Conservation (phyloP, 768 basidiomycete species). For the Mycena alexandri region DNA sequence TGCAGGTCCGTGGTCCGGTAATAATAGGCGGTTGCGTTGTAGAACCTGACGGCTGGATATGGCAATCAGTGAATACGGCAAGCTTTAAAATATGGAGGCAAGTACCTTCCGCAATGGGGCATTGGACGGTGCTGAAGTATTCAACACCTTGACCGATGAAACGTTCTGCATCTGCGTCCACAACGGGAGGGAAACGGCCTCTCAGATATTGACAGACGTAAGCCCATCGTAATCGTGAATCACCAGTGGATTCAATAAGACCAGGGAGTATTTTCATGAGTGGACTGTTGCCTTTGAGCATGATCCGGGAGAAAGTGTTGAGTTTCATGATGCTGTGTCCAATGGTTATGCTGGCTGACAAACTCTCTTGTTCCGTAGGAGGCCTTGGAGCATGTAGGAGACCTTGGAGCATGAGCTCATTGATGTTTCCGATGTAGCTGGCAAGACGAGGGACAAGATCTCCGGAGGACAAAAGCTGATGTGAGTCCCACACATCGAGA, state of each 20-base stretch:
- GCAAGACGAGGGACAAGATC: constrained; percentile 8
- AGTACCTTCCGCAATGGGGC: constrained; percentile 14
- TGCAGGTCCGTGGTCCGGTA: constrained; percentile 9
- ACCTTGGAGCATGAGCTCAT: constrained; percentile 11
- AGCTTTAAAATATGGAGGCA: neutral
- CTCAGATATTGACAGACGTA: constrained; percentile 7
- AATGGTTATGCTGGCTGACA: constrained; percentile 10
- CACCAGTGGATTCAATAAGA: constrained; percentile 9
- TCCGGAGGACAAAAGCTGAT: constrained; percentile 1
- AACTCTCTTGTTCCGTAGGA: constrained; percentile 7
- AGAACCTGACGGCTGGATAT: constrained; percentile 10
- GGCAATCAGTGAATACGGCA: neutral
- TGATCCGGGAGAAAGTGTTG: constrained; percentile 6
- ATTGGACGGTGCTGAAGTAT: constrained; percentile 19
- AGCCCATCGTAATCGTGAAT: constrained; percentile 11
- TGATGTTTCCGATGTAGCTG: constrained; percentile 10
- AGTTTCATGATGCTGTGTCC: constrained; percentile 13
- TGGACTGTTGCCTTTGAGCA: constrained; percentile 17
- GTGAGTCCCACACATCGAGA: constrained; percentile 2
- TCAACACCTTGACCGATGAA: constrained; percentile 12
- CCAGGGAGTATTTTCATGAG: neutral
- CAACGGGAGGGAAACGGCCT: neutral
- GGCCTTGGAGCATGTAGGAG: neutral
- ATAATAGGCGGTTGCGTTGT: constrained; percentile 16
- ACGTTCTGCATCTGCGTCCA: constrained; percentile 2